Evolutionary conservation across 2,329 filamentous ascomycete genomes (phyloP), one percentile per base, ranked within the genome.

Genomic region (Aureobasidium subglaciale): DNA sequence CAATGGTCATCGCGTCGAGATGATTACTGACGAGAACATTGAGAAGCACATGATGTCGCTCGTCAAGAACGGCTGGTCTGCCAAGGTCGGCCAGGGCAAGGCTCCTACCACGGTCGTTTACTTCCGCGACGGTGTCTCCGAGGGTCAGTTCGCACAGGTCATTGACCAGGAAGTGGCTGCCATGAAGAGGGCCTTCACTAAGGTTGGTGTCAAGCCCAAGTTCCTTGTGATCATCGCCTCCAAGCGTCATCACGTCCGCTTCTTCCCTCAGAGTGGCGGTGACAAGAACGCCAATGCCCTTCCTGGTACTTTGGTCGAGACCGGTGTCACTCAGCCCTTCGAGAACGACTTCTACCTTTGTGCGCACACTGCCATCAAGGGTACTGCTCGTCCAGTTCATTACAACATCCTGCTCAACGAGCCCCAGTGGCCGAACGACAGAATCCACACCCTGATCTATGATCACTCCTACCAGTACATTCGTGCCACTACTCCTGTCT

Each of bases 401-500:
- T 99, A 99, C 70, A 87, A 92, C 59, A 86, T 96, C 13, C 83
- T 99, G 20, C 68, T 87, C 43, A 93, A 99, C 66, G 90, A 97
- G 68, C 82, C 85, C 52, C 75, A 79, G 1, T 79, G 88, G 64
- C 69, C 77, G 1, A 77, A 85, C 0, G 83, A 88, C 38, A 78
- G 85, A 2, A 76, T 99, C 0, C 88, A 96, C 65, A 85, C 85
- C 56, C 87, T 97, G 81, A 86, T 97, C 20, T 97, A 97, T 64
- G 87, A 96, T 62, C 90, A 96, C 60, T 95, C 87, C 41, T 99
- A 96, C 70, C 90, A 95, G 56, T 99, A 96, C 66, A 85, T 87
- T 55, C 84, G 93, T 15, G 93, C 91, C 0, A 97, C 91, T 0
- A 97, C 92, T 0, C 90, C 93, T 0, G 91, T 99, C 0, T 96